A percentile compares a stretch with the other conserved stretches of the same genome.
Conservation (phyloP, 129 eudicot species). For the Flaveria brownii region DNA sequence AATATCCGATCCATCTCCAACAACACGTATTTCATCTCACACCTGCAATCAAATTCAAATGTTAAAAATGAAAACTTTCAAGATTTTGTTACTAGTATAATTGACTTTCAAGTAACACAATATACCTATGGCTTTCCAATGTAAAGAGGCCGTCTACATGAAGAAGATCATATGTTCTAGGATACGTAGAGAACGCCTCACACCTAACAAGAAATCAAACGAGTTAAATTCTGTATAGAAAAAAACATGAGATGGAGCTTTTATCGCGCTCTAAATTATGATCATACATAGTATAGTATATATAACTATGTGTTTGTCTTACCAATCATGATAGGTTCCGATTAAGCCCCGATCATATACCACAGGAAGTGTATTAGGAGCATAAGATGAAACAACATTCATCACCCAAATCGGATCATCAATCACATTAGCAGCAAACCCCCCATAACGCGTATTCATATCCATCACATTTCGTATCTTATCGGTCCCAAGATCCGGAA, state of each 20-base stretch:
- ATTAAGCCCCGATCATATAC: slow-evolving; percentile 91
- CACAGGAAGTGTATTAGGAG: slow-evolving; percentile 77
- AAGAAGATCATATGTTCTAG: slow-evolving; percentile 97
- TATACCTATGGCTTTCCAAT: slow-evolving; percentile 90
- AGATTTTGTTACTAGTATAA: not conserved
- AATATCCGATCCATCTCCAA: slow-evolving; percentile 94
- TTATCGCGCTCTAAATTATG: too few species aligned
- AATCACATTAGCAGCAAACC: slow-evolving; percentile 74
- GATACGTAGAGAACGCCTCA: slow-evolving; percentile 98
- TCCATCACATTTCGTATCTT: slow-evolving; percentile 93
- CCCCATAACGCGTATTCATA: slow-evolving; percentile 88
- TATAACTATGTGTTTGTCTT: slow-evolving; percentile 25
- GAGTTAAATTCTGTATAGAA: not conserved
- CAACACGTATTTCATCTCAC: slow-evolving; percentile 86
- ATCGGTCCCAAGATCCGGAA: slow-evolving; percentile 75
- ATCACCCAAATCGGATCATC: slow-evolving; percentile 93
- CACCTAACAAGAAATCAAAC: slow-evolving; percentile 55
- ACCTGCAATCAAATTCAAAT: slow-evolving; percentile 40
- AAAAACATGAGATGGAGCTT: too few species aligned
- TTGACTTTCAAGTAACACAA: not conserved
- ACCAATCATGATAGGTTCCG: slow-evolving; percentile 94
- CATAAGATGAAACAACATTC: slow-evolving; percentile 94
- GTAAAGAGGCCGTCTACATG: slow-evolving; percentile 89
- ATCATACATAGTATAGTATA: not conserved
- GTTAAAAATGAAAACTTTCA: slow-evolving; percentile 16